Percentiles rank a stretch among this genome's conserved stretches.
These are phyloP conservation scores for Coemansia sp. DNA, from an alignment of 192 early-diverging fungal genomes.

Conservation along the genomic window DNA sequence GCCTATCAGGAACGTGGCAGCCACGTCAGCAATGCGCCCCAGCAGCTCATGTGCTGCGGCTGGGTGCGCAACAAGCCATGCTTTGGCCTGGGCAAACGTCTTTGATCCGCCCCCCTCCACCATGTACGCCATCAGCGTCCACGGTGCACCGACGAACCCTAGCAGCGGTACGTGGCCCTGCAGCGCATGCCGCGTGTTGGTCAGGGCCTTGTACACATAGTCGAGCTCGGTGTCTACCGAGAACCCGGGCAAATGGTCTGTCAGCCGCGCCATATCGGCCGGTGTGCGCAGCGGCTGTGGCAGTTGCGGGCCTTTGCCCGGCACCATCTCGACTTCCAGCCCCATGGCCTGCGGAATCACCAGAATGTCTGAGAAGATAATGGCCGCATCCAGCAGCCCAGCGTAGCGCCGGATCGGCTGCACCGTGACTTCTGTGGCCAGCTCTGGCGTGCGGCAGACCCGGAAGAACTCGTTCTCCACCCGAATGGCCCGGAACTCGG, in stretches of 20 bases:
- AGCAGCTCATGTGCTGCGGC: slow-evolving; percentile 76
- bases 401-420: slow-evolving; percentile 94
- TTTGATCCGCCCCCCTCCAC: slow-evolving; percentile 97
- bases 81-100: slow-evolving; percentile 84
- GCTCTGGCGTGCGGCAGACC: slow-evolving; percentile 87
- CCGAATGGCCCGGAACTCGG: slow-evolving; percentile 87
- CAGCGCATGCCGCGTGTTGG: slow-evolving; percentile 82
- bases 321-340: slow-evolving; percentile 90
- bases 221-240: slow-evolving; percentile 70
- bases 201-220: slow-evolving; percentile 94
- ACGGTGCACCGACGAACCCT: slow-evolving; percentile 96
- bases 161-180: slow-evolving; percentile 86
- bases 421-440: slow-evolving; percentile 92
- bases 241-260: slow-evolving; percentile 55
- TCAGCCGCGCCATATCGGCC: slow-evolving; percentile 69
- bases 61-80: slow-evolving; percentile 82
- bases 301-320: slow-evolving; percentile 86
- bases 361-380: slow-evolving; percentile 98
- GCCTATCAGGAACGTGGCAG: slow-evolving; percentile 82
- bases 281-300: slow-evolving; percentile 76
- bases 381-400: slow-evolving; percentile 89
- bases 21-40: slow-evolving; percentile 76
- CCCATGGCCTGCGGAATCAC: slow-evolving; percentile 98
- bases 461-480: slow-evolving; percentile 90
- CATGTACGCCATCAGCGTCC: slow-evolving; percentile 99